Percentiles rank a stretch among this genome's conserved stretches.
Conservation (phyloP, 2,329 filamentous ascomycete species). For the Fusarium marasasianum region DNA sequence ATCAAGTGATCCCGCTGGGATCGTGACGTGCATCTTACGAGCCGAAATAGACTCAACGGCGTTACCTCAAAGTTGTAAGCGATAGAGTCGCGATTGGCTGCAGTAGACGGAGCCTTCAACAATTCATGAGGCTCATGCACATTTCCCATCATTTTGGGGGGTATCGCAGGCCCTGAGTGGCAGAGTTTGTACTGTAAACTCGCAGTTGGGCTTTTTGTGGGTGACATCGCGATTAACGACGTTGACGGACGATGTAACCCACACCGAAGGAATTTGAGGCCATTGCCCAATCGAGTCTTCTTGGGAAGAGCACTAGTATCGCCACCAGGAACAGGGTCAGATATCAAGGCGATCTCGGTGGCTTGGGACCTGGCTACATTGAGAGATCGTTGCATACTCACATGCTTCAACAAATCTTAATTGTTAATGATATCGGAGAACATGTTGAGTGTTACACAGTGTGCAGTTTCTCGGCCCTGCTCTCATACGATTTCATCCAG, state of each 20-base stretch:
- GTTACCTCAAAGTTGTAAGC: neutral
- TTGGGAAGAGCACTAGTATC: conserved; percentile 4
- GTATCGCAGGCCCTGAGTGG: neutral
- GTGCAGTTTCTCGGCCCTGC: neutral
- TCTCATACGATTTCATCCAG: neutral
- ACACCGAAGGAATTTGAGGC: conserved; percentile 9
- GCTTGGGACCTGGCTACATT: conserved; percentile 8
- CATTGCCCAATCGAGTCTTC: conserved; percentile 26
- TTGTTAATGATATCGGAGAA: neutral
- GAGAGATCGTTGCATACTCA: conserved; percentile 14
- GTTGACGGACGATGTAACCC: conserved; percentile 32
- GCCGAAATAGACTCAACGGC: neutral
- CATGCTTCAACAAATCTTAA: conserved; percentile 7
- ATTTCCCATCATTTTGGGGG: conserved; percentile 15
- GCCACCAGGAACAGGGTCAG: conserved; percentile 36
- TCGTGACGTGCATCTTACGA: conserved; percentile 33
- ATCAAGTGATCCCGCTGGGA: conserved; percentile 1
- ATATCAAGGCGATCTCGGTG: conserved; percentile 11
- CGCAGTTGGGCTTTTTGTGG: conserved; percentile 9
- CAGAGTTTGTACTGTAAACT: neutral
- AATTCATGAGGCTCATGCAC: conserved; percentile 31
- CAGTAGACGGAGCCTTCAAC: neutral
- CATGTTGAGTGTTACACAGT: conserved; percentile 8
- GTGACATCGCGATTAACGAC: conserved; percentile 22
- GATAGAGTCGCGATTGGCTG: conserved; percentile 5